These are phyloP conservation scores for Diaporthe capsici DNA, from an alignment of 2,329 filamentous ascomycete genomes.

Conservation along the genomic window DNA sequence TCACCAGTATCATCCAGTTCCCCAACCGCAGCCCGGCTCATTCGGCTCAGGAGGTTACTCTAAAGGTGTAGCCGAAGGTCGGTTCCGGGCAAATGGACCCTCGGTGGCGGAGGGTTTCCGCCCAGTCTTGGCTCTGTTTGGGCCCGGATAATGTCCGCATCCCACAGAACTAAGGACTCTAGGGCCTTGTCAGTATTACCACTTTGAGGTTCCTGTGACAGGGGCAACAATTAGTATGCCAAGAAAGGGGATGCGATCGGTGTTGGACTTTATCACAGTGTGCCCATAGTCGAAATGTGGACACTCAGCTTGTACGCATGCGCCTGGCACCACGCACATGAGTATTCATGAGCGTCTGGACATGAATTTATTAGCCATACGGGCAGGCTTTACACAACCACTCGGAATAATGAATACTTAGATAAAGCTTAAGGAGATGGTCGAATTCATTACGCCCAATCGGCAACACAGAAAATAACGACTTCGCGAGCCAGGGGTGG, in stretches of 20 bases:
- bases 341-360: too few relatives aligned
- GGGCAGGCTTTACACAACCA: background rate
- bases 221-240: conserved; percentile 1
- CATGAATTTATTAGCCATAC: too few relatives aligned
- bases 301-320: background rate
- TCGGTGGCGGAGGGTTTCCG: conserved; percentile 6
- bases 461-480: too few relatives aligned
- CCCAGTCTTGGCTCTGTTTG: background rate
- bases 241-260: background rate
- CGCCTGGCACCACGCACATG: background rate
- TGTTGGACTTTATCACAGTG: background rate
- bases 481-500: too few relatives aligned
- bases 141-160: conserved; percentile 13
- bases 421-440: too few relatives aligned
- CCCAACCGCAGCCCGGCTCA: background rate
- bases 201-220: background rate
- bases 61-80: background rate
- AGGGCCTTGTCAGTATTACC: background rate
- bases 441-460: background rate
- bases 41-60: background rate
- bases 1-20: background rate
- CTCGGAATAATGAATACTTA: too few relatives aligned
- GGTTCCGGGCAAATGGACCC: background rate
- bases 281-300: background rate
- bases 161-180: background rate